phyloP scores from a whole-genome alignment of 1,284 basidiomycete species.

The Rhizoctonia solani region DNA sequence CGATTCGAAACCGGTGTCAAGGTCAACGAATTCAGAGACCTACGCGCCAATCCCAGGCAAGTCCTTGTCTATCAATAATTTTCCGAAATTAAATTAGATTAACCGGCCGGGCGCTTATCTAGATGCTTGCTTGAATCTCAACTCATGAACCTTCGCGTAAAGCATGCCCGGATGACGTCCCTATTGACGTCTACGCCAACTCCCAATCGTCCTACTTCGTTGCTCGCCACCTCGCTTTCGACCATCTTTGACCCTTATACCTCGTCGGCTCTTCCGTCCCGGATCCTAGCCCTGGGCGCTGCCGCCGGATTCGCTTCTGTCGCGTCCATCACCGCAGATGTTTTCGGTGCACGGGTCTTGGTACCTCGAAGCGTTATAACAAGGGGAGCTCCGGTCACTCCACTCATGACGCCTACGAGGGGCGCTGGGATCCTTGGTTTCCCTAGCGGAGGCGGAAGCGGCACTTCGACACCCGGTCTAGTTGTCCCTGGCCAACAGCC shows the following conservation, averaged over 20 bases:
- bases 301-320: constrained; percentile 83
- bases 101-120: neutral
- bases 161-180: constrained; percentile 65
- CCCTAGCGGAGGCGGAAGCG: constrained; percentile 17
- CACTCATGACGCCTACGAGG: constrained; percentile 23
- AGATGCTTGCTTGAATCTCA: constrained; percentile 75
- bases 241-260: constrained; percentile 76
- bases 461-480: constrained; percentile 12
- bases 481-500: constrained; percentile 23
- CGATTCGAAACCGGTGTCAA: constrained; percentile 83
- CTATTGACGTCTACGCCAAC: constrained; percentile 48
- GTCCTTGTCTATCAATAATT: constrained; percentile 1
- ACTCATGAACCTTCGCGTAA: constrained; percentile 72
- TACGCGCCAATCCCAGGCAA: constrained; percentile 74
- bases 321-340: constrained; percentile 73
- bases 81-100: neutral
- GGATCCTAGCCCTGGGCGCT: constrained; percentile 69
- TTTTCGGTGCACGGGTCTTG: constrained; percentile 76
- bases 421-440: constrained; percentile 16
- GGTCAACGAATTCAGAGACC: constrained; percentile 80
- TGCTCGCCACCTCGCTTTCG: constrained; percentile 46
- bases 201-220: constrained; percentile 43
- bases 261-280: constrained; percentile 59
- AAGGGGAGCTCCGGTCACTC: constrained; percentile 22
- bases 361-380: constrained; percentile 64